phyloP scores from a whole-genome alignment of 2,329 filamentous ascomycete genomes.

The Exophiala sp. region DNA sequence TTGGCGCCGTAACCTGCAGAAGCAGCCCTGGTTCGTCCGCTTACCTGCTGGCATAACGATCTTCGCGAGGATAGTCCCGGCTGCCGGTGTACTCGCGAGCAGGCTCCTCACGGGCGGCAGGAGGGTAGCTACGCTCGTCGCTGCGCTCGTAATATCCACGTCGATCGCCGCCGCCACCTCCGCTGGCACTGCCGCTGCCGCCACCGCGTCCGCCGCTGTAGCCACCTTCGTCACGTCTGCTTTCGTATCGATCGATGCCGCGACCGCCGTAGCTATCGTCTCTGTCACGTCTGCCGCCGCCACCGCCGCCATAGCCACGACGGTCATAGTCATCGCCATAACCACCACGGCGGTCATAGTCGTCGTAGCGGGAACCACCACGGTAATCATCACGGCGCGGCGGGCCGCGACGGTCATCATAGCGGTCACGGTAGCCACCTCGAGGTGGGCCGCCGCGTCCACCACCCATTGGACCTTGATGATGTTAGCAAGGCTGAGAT shows the following conservation, averaged over 20 bases:
- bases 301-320: conserved; percentile 43
- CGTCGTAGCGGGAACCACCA: conserved; percentile 39
- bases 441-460: conserved; percentile 44
- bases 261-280: conserved; percentile 41
- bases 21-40: conserved; percentile 1
- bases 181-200: conserved; percentile 39
- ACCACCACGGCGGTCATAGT: conserved; percentile 42
- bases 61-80: conserved; percentile 28
- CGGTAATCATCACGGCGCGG: conserved; percentile 49
- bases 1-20: background rate
- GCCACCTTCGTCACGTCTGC: conserved; percentile 50
- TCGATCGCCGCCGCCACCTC: conserved; percentile 45
- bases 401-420: conserved; percentile 50
- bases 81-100: conserved; percentile 27
- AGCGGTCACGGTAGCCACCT: conserved; percentile 36
- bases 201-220: conserved; percentile 44
- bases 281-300: conserved; percentile 41
- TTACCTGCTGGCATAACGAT: conserved; percentile 28
- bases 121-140: conserved; percentile 20
- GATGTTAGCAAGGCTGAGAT: conserved; percentile 18
- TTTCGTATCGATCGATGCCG: conserved; percentile 37
- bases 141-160: conserved; percentile 32
- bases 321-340: conserved; percentile 43
- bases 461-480: conserved; percentile 35
- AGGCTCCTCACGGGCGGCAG: conserved; percentile 25